Percentiles rank a stretch among this genome's conserved stretches.
Conservation (phyloP, 345 rosid species). For the Noccaea bulbosa region DNA sequence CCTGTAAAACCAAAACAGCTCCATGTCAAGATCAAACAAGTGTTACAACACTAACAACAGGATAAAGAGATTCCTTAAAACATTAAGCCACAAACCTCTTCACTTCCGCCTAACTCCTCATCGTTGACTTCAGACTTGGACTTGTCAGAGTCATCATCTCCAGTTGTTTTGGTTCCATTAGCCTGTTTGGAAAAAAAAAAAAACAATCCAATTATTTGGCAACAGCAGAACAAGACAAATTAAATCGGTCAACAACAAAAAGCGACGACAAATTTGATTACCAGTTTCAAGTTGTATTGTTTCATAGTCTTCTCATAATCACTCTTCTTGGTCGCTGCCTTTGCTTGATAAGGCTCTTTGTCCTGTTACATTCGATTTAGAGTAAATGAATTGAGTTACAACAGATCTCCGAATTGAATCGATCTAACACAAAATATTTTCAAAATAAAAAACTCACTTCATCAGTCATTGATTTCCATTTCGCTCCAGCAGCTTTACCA, state of each 20-base stretch:
- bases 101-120: conserved; percentile 32
- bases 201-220: neutral
- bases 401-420: neutral
- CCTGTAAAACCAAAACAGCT: conserved; percentile 44
- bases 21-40: neutral
- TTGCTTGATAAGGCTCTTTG: conserved; percentile 63
- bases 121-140: conserved; percentile 68
- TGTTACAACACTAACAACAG: neutral
- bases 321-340: conserved; percentile 60
- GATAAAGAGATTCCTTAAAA: neutral
- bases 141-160: conserved; percentile 79
- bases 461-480: conserved; percentile 69
- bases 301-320: conserved; percentile 62
- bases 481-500: conserved; percentile 77
- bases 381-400: neutral
- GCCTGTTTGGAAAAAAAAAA: conserved; percentile 42
- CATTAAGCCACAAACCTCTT: conserved; percentile 15
- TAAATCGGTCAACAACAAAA: neutral
- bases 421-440: neutral
- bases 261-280: conserved; percentile 21
- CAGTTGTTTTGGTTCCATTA: conserved; percentile 50
- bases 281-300: conserved; percentile 67
- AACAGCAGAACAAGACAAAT: neutral
- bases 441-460: conserved; percentile 49
- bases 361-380: conserved; percentile 47